Evolutionary conservation across 78 protist species (phyloP), one percentile per base, ranked within the genome.

Genomic region (Pelomyxa schiedti): DNA sequence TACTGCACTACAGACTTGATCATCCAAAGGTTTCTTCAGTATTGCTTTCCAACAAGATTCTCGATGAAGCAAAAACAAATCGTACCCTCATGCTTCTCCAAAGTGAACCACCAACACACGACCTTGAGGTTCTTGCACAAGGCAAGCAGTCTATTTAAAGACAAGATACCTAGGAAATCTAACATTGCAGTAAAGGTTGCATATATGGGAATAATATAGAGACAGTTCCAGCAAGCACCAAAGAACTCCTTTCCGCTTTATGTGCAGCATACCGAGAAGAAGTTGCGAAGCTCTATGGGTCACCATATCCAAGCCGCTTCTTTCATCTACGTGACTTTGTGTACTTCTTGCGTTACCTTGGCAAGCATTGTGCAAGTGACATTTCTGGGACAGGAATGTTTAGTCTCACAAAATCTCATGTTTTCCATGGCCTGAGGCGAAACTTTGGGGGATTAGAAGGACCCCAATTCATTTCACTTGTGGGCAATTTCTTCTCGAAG

Each of bases 11-110:
- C 70, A 9, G 28, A n/a, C 37, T 66, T 9, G 70, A 66, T 9
- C 29, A 9, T 36, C 70, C 70, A 8, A 9, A 16, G 16, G 70
- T 66, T 30, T 8, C 70, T 9, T 16, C 30, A 9, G 70, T 66
- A 9, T 30, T 66, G 16, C 29, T 66, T 8, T 30, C 70, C 37
- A 66, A 66, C 37, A 66, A 66, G 9, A n/a, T 29, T 8, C 70
- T 66, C 70, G 70, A 66, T 9, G 70, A n/a, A 9, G 70, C 70
- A 8, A 66, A 66, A 36, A 66, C 70, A 9, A 66, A 66, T 36
- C 24, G 70, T n/a, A 36, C 70, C 37, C 24, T 66, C 29, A 66
- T 30, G 65, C 64, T 66, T 36, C 37, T 30, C 30, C 29, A 29
- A 9, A 16, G 64, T 8, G 9, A n/a, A 36, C 70, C 70, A 9